Base-by-base conservation (phyloP, 345 rosid genomes). In the thale cress (Arabidopsis thaliana) region DNA sequence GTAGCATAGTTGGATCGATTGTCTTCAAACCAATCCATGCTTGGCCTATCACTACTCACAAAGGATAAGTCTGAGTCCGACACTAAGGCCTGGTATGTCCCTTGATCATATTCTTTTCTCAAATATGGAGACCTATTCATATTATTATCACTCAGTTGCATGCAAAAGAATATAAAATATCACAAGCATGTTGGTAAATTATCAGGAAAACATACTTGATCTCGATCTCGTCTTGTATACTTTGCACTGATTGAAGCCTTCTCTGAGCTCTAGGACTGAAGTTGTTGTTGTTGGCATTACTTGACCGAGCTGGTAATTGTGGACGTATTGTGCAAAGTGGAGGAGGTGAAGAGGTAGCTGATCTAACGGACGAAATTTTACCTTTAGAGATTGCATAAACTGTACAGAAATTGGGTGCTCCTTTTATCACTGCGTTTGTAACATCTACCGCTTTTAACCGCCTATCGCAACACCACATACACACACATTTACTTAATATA, bases 351-450 rank as follows among this genome's bases (percentile, higher is more conserved):
- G 69, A 37, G 2, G 87, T 65, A 14, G 95, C 96, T 2, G 87
- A 51, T 79, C 79, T 80, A 13, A 86, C 84, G 0, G 93, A 83
- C 0, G 90, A 80, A 30, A 89, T 83, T 71, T 84, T 89, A 49
- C 87, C 89, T 87, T 86, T 89, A 46, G 78, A 72, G 37, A 93
- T 93, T 74, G 87, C 71, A 72, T 93, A 91, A 1, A 93, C 91
- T 0, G 89, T 85, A 68, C 97, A 93, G 77, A 79, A 91, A 23
- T 66, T 90, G 1, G 96, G 94, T 41, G 86, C 91, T 44, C 59
- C 83, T 79, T 86, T 91, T 13, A 84, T 73, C 59, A 93, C 91
- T 6, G 59, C 72, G 46, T 82, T 78, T 0, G 98, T 84, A 38
- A 91, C 64, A 70, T 89, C 97, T 34, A 77, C 20, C 0, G 81